Evolutionary conservation across 164 flowering plant species (phyloP).

Genomic region (Aristolochia californica): DNA sequence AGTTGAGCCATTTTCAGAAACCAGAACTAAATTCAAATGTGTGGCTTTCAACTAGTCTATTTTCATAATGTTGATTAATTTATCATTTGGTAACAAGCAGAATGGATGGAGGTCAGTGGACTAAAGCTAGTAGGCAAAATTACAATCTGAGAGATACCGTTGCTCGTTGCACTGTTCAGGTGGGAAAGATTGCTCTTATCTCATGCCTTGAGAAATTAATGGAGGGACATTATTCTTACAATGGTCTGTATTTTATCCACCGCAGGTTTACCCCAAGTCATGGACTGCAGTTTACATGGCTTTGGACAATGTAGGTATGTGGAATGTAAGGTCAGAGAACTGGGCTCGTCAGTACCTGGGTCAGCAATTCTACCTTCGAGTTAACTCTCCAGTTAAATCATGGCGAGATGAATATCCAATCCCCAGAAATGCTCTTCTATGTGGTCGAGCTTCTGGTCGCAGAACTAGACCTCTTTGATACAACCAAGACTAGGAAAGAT

Average conservation of each 20-base stretch:
- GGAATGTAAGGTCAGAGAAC: conserved; percentile 80
- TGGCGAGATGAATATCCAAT: conserved; percentile 82
- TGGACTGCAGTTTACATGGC: conserved; percentile 84
- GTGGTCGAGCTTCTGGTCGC: conserved; percentile 72
- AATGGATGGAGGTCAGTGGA: conserved; percentile 88
- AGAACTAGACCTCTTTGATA: conserved; percentile 24
- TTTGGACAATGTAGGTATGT: conserved; percentile 87
- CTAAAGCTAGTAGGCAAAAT: conserved; percentile 42
- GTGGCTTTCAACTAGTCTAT: too few relatives aligned
- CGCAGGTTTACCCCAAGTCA: conserved; percentile 74
- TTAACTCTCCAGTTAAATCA: conserved; percentile 57
- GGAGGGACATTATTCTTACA: not conserved
- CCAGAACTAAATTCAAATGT: too few relatives aligned
- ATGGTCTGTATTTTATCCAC: not conserved
- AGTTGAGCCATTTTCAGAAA: conserved; percentile 3
- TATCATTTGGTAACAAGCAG: conserved; percentile 25
- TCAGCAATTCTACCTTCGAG: conserved; percentile 86
- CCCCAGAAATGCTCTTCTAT: conserved; percentile 65
- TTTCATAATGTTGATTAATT: not conserved
- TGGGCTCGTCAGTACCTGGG: conserved; percentile 88
- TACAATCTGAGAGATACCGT: conserved; percentile 71
- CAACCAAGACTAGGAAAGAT: not conserved
- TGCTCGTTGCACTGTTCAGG: conserved; percentile 75
- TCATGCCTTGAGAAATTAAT: not conserved
- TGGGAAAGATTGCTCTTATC: conserved; percentile 13